phyloP scores from a whole-genome alignment of 805 yeast genomes.

The Lipomyces starkeyi region DNA sequence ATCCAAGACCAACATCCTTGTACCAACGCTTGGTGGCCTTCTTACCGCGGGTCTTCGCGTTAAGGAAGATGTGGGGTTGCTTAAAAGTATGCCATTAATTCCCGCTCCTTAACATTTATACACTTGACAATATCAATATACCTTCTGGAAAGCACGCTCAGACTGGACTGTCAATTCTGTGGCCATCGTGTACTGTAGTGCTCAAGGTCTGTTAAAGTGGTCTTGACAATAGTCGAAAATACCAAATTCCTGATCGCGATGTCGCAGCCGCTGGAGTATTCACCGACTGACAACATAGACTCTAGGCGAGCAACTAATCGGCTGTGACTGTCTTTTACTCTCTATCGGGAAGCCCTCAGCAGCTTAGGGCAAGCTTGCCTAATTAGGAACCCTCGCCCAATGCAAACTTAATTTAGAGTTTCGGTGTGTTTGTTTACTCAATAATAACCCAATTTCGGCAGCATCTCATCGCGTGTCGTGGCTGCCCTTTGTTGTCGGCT shows the following conservation, averaged over 20 bases:
- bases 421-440: neutral
- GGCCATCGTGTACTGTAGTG: conserved; percentile 66
- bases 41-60: conserved; percentile 99
- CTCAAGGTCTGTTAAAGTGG: neutral
- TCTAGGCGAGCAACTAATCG: neutral
- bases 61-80: conserved; percentile 99
- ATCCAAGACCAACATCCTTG: conserved; percentile 99
- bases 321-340: conserved; percentile 1
- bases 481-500: neutral
- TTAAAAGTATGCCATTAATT: conserved; percentile 43
- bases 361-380: neutral
- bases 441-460: neutral
- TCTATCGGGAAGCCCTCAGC: neutral
- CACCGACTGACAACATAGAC: too few species aligned
- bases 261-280: neutral
- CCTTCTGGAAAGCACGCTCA: conserved; percentile 99
- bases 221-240: neutral
- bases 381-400: neutral
- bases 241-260: neutral
- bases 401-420: neutral
- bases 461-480: too few species aligned
- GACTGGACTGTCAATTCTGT: conserved; percentile 99
- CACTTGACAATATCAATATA: conserved; percentile 54
- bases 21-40: conserved; percentile 99
- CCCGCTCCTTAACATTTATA: neutral